Evolutionary conservation across 768 basidiomycete species (phyloP).

Genomic region (Russula virescens): DNA sequence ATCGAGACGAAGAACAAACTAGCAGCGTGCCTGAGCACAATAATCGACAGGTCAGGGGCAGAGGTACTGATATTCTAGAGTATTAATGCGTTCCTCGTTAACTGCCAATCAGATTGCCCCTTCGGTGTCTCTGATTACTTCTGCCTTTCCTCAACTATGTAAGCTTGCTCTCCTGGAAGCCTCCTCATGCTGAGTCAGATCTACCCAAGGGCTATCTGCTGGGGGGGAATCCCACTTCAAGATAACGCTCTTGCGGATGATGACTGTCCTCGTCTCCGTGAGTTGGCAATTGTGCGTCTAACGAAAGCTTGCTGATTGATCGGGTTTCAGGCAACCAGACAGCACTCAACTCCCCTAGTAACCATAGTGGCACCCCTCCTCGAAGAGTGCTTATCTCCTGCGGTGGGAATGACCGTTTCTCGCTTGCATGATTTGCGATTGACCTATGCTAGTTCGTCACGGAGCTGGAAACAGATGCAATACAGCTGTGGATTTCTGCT

Average conservation of each 20-base stretch:
- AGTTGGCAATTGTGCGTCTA: slow-evolving; percentile 18
- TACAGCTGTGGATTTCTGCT: slow-evolving; percentile 68
- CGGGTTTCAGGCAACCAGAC: slow-evolving; percentile 53
- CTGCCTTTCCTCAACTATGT: slow-evolving; percentile 71
- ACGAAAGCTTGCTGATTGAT: neutral
- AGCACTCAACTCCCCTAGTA: slow-evolving; percentile 50
- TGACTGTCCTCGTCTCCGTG: slow-evolving; percentile 68
- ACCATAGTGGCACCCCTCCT: slow-evolving; percentile 58
- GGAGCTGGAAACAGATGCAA: slow-evolving; percentile 72
- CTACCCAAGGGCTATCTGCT: slow-evolving; percentile 56
- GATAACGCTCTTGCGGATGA: slow-evolving; percentile 57
- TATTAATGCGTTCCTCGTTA: neutral
- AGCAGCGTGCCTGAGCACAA: slow-evolving; percentile 57
- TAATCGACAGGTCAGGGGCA: slow-evolving; percentile 49
- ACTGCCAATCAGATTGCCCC: slow-evolving; percentile 53
- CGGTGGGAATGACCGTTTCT: slow-evolving; percentile 31
- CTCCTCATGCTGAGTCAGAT: slow-evolving; percentile 17
- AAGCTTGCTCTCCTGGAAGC: slow-evolving; percentile 28
- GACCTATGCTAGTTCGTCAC: slow-evolving; percentile 43
- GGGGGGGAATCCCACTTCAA: slow-evolving; percentile 70
- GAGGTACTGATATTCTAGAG: slow-evolving; percentile 29
- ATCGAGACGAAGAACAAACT: slow-evolving; percentile 73
- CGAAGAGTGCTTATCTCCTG: slow-evolving; percentile 54
- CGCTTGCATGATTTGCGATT: neutral
- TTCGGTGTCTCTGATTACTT: slow-evolving; percentile 51